Percentiles rank a stretch among this genome's conserved stretches.
Conservation (phyloP, 371 early-diverging fungal genomes). For the Mucor velutinosus region DNA sequence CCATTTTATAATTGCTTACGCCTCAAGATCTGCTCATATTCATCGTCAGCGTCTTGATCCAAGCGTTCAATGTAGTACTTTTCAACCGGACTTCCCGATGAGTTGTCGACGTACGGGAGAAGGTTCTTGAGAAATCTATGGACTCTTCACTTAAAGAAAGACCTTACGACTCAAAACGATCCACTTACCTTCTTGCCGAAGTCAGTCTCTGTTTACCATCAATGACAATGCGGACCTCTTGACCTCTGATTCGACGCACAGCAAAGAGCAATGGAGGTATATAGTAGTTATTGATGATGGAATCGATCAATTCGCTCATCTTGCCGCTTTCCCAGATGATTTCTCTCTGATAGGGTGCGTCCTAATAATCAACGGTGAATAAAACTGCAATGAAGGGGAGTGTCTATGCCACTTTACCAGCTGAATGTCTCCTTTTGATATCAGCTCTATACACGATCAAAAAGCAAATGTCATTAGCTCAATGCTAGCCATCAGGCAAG, state of each 20-base stretch:
- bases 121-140: slow-evolving; percentile 43
- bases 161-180: neutral
- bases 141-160: neutral
- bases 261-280: slow-evolving; percentile 42
- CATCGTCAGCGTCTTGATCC: slow-evolving; percentile 5
- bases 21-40: neutral
- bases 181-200: slow-evolving; percentile 28
- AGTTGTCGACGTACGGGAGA: slow-evolving; percentile 29
- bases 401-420: neutral
- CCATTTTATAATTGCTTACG: neutral
- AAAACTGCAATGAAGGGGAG: neutral
- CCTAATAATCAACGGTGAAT: slow-evolving; percentile 12
- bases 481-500: neutral
- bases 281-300: slow-evolving; percentile 38
- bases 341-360: slow-evolving; percentile 45
- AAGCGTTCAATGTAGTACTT: slow-evolving; percentile 6
- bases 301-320: slow-evolving; percentile 41
- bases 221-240: slow-evolving; percentile 26
- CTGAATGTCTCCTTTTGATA: slow-evolving; percentile 1
- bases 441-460: slow-evolving; percentile 3
- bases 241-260: slow-evolving; percentile 4
- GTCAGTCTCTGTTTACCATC: slow-evolving; percentile 48
- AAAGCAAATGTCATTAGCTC: neutral
- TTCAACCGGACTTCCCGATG: slow-evolving; percentile 5
- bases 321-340: slow-evolving; percentile 33